Percentiles rank a stretch among this genome's conserved stretches.
Conservation (phyloP, 495 filamentous ascomycete genomes). For the Hyaloscypha variabilis region DNA sequence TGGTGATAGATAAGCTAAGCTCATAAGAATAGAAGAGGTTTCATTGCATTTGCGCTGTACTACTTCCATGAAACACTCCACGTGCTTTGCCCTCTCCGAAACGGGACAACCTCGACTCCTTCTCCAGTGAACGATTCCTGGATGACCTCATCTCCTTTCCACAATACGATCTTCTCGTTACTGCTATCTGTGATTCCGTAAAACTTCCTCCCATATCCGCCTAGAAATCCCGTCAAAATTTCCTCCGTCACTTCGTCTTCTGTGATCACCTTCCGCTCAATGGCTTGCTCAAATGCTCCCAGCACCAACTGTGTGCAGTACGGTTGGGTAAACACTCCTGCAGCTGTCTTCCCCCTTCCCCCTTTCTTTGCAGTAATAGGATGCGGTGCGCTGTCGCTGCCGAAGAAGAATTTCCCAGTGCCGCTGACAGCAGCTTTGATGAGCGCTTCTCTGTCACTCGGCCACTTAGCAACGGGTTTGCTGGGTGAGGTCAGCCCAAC, state of each 20-base stretch:
- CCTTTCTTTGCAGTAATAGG: slow-evolving; percentile 71
- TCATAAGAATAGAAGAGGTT: neutral
- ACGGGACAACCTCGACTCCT: slow-evolving; percentile 68
- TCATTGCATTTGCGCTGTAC: neutral
- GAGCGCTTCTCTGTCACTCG: slow-evolving; percentile 67
- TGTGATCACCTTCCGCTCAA: slow-evolving; percentile 64
- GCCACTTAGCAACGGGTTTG: slow-evolving; percentile 62
- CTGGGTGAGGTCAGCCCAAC: neutral
- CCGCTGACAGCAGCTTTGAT: slow-evolving; percentile 60
- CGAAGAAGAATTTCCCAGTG: slow-evolving; percentile 70
- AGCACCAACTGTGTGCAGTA: slow-evolving; percentile 73
- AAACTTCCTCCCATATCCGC: slow-evolving; percentile 72
- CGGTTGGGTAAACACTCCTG: slow-evolving; percentile 91
- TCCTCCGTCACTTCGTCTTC: slow-evolving; percentile 71
- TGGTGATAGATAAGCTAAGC: neutral
- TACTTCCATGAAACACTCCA: slow-evolving; percentile 58
- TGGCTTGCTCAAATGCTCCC: slow-evolving; percentile 70
- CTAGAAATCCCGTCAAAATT: slow-evolving; percentile 73
- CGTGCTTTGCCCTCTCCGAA: slow-evolving; percentile 64
- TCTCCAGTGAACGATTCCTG: slow-evolving; percentile 50
- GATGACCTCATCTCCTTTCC: slow-evolving; percentile 62
- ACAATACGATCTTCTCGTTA: slow-evolving; percentile 61
- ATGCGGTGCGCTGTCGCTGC: slow-evolving; percentile 62
- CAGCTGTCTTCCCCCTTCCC: slow-evolving; percentile 59
- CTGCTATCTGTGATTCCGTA: slow-evolving; percentile 56